Evolutionary conservation across 768 basidiomycete species (phyloP).

Genomic region (Tylopilus sp.): DNA sequence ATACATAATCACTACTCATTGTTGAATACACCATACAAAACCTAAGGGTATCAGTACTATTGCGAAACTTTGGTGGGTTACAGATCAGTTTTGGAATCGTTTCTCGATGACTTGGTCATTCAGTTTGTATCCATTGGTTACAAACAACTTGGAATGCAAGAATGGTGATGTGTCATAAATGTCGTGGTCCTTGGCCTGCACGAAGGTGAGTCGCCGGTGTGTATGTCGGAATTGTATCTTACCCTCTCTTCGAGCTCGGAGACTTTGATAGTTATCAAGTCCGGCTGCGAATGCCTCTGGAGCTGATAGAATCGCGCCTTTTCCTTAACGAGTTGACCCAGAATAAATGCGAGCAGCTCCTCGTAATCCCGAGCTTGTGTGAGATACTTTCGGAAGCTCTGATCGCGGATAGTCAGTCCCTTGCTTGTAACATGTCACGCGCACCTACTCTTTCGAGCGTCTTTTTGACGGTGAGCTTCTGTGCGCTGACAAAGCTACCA

Average conservation of each 20-base stretch:
- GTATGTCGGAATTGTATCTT: conserved; percentile 25
- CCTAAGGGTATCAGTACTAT: conserved; percentile 3
- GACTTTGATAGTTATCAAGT: conserved; percentile 69
- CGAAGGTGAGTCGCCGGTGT: conserved; percentile 8
- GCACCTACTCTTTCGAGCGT: conserved; percentile 79
- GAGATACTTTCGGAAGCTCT: conserved; percentile 98
- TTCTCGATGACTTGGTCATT: conserved; percentile 68
- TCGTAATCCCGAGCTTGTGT: conserved; percentile 95
- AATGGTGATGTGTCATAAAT: conserved; percentile 90
- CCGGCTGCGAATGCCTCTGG: conserved; percentile 74
- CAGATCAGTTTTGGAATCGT: conserved; percentile 47
- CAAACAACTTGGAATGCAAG: conserved; percentile 79
- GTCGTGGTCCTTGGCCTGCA: conserved; percentile 92
- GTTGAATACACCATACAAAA: conserved; percentile 17
- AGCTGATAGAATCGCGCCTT: conserved; percentile 82
- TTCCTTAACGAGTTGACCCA: conserved; percentile 92
- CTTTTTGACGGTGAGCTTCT: conserved; percentile 99
- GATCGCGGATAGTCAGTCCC: conserved; percentile 14
- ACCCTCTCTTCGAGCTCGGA: conserved; percentile 87
- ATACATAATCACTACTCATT: conserved; percentile 31
- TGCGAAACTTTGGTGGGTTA: conserved; percentile 5
- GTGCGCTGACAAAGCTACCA: conserved; percentile 91
- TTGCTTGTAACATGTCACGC: background rate
- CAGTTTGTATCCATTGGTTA: conserved; percentile 83
- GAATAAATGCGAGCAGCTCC: conserved; percentile 89